Base-by-base conservation (phyloP, 1,139 yeast species). In the Pichia sp. region DNA sequence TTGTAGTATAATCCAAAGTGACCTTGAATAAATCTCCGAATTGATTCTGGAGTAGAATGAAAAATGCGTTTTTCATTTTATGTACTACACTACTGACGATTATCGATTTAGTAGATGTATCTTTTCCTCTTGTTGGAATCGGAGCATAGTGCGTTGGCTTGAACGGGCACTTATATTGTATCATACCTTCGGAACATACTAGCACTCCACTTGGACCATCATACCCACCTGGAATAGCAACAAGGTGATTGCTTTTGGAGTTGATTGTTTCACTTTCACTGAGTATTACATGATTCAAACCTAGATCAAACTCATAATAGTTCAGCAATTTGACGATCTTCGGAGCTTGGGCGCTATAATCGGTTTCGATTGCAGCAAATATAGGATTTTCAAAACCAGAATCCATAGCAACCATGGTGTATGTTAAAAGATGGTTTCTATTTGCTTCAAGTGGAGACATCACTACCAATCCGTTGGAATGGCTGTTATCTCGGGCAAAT, bases 281-380 rank as follows among this genome's bases (percentile, higher is more conserved):
- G 55, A 78, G 79, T 2, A 86, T 75, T 1, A 90, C 79, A 65
- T 86, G 87, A 65, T 92, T 90, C 53, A 92, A 73, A 0, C 98
- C 97, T 52, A 88, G 78, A 68, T 93, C 98, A 34, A 92, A 72
- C 65, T 89, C 95, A 70, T 92, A 92, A 67, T 79, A 86, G 8
- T 81, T 78, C 56, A 92, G 70, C 44, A 67, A 64, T 52, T 71
- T 71, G 4, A 38, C 31, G 8, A 36, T 31, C 10, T 41, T 34
- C 7, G 49, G 16, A 5, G 30, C 54, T 40, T 45, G 59, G 59
- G 42, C 61, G 62, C 47, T 67, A 59, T 80, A 77, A 53, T 82
- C 87, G n/a, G 79, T 73, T 67, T 93, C 98, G 19, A 93, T 70
- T 0, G 93, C 79, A 0, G 90, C 95, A 76, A 90, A 90, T 6